Evolutionary conservation across 2,329 filamentous ascomycete species (phyloP).

Genomic region (Aspergillus sp.): DNA sequence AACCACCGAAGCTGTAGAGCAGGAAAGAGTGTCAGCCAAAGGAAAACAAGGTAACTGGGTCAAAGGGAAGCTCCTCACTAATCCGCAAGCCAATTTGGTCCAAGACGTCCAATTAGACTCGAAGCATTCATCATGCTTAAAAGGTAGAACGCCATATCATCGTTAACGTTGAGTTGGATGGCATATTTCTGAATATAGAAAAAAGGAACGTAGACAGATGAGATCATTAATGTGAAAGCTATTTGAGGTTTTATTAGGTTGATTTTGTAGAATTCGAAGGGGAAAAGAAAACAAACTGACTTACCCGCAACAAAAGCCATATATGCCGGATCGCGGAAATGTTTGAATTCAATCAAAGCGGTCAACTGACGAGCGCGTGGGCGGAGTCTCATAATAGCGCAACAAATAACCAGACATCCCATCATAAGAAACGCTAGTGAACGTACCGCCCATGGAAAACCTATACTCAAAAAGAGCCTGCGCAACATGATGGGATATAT

Average conservation of each 20-base stretch:
- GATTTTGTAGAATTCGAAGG: no score
- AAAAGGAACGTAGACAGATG: not conserved
- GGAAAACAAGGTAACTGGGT: no score
- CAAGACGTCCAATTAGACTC: constrained; percentile 45
- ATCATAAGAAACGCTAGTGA: not conserved
- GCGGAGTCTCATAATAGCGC: not conserved
- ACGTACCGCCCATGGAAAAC: not conserved
- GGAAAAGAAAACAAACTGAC: not conserved
- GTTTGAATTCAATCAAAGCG: not conserved
- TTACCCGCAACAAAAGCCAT: not conserved
- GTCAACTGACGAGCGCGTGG: not conserved
- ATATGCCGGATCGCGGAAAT: not conserved
- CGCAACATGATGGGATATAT: constrained; percentile 35
- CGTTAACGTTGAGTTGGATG: constrained; percentile 36
- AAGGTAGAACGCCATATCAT: constrained; percentile 26
- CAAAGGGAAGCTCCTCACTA: no score
- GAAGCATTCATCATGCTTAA: constrained; percentile 48
- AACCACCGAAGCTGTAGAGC: no score
- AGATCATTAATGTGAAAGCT: not conserved
- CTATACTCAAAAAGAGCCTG: not conserved
- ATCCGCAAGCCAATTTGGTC: constrained; percentile 22
- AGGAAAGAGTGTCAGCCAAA: no score
- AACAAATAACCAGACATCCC: not conserved
- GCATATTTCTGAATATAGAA: constrained; percentile 34
- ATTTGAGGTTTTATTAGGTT: no score